A percentile compares a stretch with the other conserved stretches of the same genome.
These are phyloP conservation scores for Diospyros lotus DNA, from an alignment of 148 eudicot species.

Conservation along the genomic window DNA sequence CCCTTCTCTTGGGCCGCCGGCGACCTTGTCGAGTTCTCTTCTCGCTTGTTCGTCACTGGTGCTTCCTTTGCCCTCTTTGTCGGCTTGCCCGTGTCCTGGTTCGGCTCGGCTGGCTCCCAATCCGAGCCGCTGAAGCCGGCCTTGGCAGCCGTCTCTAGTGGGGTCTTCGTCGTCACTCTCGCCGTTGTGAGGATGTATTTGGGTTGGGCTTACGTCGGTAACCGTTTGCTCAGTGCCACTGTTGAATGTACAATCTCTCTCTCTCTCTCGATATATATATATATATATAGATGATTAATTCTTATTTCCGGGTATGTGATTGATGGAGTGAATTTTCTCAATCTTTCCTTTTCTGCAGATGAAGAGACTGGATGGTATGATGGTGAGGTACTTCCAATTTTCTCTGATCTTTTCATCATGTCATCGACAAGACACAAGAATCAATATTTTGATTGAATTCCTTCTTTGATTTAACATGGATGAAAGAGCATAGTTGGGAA, in stretches of 20 bases:
- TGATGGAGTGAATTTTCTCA: not conserved
- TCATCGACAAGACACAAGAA: too few relatives aligned
- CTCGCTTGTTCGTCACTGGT: constrained; percentile 57
- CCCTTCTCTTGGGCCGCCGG: constrained; percentile 85
- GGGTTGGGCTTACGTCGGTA: constrained; percentile 99
- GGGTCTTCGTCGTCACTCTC: constrained; percentile 57
- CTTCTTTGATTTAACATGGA: too few relatives aligned
- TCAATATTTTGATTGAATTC: too few relatives aligned
- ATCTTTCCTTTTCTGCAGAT: constrained; percentile 40
- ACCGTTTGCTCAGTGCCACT: constrained; percentile 93
- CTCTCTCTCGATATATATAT: not conserved
- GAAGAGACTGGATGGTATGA: constrained; percentile 99
- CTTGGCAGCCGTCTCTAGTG: constrained; percentile 56
- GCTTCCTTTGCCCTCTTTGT: constrained; percentile 53
- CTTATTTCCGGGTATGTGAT: constrained; percentile 4
- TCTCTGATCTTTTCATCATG: not conserved
- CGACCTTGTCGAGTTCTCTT: constrained; percentile 42
- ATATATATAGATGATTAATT: not conserved
- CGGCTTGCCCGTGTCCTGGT: constrained; percentile 81
- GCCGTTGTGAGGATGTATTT: constrained; percentile 89
- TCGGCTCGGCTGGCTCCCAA: constrained; percentile 55
- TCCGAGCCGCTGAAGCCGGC: constrained; percentile 52
- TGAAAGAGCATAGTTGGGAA: too few relatives aligned
- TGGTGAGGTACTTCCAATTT: constrained; percentile 65
- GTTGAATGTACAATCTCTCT: constrained; percentile 58